Evolutionary conservation across 306 rosid genomes (phyloP).

Genomic region (Prunus davidiana): DNA sequence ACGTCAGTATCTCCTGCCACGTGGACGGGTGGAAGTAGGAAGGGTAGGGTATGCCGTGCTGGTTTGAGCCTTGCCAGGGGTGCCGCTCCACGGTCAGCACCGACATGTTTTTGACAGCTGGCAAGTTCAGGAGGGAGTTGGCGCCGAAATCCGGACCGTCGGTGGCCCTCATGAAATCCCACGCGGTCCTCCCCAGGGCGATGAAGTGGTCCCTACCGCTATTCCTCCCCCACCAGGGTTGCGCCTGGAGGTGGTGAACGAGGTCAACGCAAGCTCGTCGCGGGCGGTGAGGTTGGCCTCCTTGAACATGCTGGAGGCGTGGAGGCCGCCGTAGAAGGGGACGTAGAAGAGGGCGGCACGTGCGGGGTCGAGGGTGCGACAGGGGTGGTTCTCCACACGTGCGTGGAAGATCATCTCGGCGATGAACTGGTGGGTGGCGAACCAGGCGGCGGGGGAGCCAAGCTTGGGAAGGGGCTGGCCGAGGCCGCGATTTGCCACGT

Average conservation of each 20-base stretch:
- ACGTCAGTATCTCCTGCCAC: slow-evolving; percentile 22
- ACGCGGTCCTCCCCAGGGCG: slow-evolving; percentile 73
- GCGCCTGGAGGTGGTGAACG: slow-evolving; percentile 22
- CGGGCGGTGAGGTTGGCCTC: slow-evolving; percentile 47
- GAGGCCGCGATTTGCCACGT: slow-evolving; percentile 66
- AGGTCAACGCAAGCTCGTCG: slow-evolving; percentile 49
- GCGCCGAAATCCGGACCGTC: slow-evolving; percentile 64
- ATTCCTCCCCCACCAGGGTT: slow-evolving; percentile 33
- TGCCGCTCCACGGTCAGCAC: slow-evolving; percentile 79
- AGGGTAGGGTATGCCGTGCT: slow-evolving; percentile 74
- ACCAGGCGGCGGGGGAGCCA: slow-evolving; percentile 40
- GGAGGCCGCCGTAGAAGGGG: slow-evolving; percentile 84
- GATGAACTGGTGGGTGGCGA: slow-evolving; percentile 77
- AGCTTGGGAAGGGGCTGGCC: slow-evolving; percentile 45
- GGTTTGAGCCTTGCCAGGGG: slow-evolving; percentile 66
- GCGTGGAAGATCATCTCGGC: slow-evolving; percentile 88
- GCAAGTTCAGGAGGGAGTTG: slow-evolving; percentile 52
- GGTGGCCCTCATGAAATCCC: slow-evolving; percentile 72
- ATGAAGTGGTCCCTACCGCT: slow-evolving; percentile 66
- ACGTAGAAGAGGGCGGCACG: slow-evolving; percentile 62
- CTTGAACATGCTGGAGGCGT: slow-evolving; percentile 67
- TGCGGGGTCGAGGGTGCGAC: slow-evolving; percentile 63
- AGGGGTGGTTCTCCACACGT: slow-evolving; percentile 67
- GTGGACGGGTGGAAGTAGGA: slow-evolving; percentile 73
- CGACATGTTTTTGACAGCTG: slow-evolving; percentile 78